Evolutionary conservation across 495 filamentous ascomycete species (phyloP), one percentile per base, ranked within the genome.

Genomic region (Penicillium daleae): DNA sequence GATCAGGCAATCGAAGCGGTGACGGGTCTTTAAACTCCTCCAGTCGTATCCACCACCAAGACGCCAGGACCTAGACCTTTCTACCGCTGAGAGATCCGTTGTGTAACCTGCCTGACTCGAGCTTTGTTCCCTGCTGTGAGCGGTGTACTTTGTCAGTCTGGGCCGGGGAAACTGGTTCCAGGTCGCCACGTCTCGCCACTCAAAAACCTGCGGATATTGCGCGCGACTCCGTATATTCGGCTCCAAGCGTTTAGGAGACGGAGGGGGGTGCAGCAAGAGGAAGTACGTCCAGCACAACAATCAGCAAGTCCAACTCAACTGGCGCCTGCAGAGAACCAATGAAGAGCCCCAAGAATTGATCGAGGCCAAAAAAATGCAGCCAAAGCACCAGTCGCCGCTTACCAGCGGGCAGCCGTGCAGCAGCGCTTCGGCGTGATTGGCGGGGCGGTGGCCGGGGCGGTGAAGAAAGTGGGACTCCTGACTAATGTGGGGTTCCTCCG

Each of bases 1-100:
- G 62, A 65, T 71, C 66, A 69, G 62, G 54, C 66, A 61, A 69
- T 64, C 56, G 55, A 52, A 61, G 42, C 57, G 64, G 64, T 57
- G 52, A 65, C 51, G 52, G 29, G 50, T 15, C 24, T 49, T 49
- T 49, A 37, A 21, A 33, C 40, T 26, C 54, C 24, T 24, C 40
- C 6, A 52, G 22, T 26, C 10, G 56, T 21, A 44, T 44, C 46
- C 46, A 49, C 46, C 10, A 27, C 24, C 9, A 19, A 15, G 24
- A 17, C 10, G 46, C 2, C 12, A 29, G 24, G 10, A 17, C 24
- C 46, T 29, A 29, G 22, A 29, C 46, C 46, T 29, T 50, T 50
- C 26, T 12, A 48, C 21, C 15, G 9, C 13, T 13, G 22, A 24
- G 4, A 4, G 26, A 50, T 27, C 13, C 26, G 24, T 50, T 49